Evolutionary conservation across 495 filamentous ascomycete genomes (phyloP), one percentile per base, ranked within the genome.

Genomic region (Penicillium manginii): DNA sequence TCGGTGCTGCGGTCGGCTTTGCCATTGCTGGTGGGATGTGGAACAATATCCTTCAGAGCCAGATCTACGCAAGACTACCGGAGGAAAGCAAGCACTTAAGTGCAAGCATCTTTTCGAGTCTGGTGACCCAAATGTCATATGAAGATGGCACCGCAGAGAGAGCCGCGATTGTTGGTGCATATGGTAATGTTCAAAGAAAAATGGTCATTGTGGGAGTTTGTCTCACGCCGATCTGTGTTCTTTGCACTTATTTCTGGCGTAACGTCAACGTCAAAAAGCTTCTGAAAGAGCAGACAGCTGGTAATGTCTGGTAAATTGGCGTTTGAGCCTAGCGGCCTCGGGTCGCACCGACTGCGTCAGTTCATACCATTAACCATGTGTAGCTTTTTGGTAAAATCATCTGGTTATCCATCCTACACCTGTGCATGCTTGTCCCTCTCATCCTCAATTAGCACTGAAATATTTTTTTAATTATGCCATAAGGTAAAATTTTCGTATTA

Each of bases 21-120:
- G 77, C 84, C 6, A 70, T 91, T 11, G 74, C 84, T 4, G 79
- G 75, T 0, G 86, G 85, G 23, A 84, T 91, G 61, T 91, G 86
- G 84, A 84, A 79, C 12, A 75, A 78, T 58, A 72, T 79, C 33
- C 81, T 90, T 62, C 83, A 84, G 23, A 32, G 50, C 0, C 72
- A 77, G n/a, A 73, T 91, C 11, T 59, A 63, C 22, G 52, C 75
- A 37, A 75, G 83, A 50, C 76, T 91, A 0, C 88, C 88, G 0
- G 69, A 62, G 40, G 72, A 37, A 10, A 37, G 35, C 12, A 37
- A 37, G 35, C 35, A 37, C 15, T n/a, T 37, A 11, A 37, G 35
- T n/a, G 35, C 35, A 37, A n/a, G 12, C 35, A 37, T 37, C 3
- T 37, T 37, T 37, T 12, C 35, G 4, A 58, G 59, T 43, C 43